Percentiles rank a stretch among this genome's conserved stretches.
phyloP scores from a whole-genome alignment of 192 early-diverging fungal species.

The Podila epicladia region DNA sequence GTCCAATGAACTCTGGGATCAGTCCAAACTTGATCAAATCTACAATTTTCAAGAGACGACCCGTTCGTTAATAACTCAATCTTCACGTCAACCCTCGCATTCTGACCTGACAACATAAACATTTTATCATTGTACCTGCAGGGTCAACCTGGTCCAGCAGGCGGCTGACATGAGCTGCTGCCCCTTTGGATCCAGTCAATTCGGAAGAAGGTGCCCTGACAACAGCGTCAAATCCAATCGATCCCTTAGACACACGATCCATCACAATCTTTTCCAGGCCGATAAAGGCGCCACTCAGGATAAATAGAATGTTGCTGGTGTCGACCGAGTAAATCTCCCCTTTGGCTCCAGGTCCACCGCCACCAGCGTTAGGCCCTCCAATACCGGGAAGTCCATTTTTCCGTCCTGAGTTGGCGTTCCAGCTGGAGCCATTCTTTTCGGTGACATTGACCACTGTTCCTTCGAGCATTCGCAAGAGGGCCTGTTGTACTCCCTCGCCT shows the following conservation, averaged over 20 bases:
- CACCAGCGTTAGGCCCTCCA: constrained; percentile 35
- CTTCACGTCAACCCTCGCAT: neutral
- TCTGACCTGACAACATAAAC: neutral
- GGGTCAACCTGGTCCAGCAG: constrained; percentile 43
- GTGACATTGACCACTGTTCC: constrained; percentile 90
- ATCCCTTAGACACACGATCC: constrained; percentile 81
- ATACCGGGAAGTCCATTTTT: constrained; percentile 35
- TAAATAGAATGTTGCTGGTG: constrained; percentile 92
- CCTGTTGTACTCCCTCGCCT: constrained; percentile 94
- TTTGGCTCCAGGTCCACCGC: constrained; percentile 55
- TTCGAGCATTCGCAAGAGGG: constrained; percentile 86
- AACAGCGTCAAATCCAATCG: constrained; percentile 82
- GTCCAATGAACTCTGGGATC: constrained; percentile 91
- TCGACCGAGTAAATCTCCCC: constrained; percentile 89
- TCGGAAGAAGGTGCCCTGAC: constrained; percentile 53
- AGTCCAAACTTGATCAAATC: constrained; percentile 89
- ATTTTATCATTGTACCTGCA: constrained; percentile 11
- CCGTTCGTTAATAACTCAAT: neutral
- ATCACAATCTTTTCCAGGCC: constrained; percentile 84
- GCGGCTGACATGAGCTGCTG: constrained; percentile 28
- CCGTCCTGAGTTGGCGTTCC: constrained; percentile 28
- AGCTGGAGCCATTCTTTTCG: constrained; percentile 74
- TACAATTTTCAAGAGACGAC: neutral
- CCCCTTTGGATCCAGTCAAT: constrained; percentile 20
- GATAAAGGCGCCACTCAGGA: constrained; percentile 90